phyloP scores from a whole-genome alignment of 345 rosid species.

The Physaria fendleri region DNA sequence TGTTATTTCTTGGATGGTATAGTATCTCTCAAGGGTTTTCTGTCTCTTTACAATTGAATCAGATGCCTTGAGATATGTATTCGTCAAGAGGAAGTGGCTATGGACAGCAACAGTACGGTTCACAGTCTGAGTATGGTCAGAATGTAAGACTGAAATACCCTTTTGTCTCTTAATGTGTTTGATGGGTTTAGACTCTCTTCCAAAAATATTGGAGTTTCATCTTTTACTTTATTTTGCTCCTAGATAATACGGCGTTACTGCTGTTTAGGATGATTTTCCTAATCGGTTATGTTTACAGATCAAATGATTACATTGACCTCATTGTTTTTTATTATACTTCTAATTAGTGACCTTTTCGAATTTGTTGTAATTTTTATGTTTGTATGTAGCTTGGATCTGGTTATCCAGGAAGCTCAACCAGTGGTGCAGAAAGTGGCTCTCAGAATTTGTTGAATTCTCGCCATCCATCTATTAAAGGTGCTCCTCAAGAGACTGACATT shows the following conservation, averaged over 20 bases:
- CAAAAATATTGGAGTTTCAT: no score
- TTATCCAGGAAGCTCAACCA: slow-evolving; percentile 60
- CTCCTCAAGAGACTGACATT: slow-evolving; percentile 59
- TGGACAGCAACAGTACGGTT: slow-evolving; percentile 65
- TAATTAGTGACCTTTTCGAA: neutral
- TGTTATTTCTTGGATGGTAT: neutral
- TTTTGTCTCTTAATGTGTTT: no score
- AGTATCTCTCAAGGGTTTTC: neutral
- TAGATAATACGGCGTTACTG: no score
- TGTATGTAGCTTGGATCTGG: slow-evolving; percentile 46
- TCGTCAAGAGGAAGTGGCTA: slow-evolving; percentile 75
- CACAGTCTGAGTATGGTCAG: slow-evolving; percentile 75
- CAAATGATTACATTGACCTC: neutral
- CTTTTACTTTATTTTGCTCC: no score
- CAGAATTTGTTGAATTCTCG: slow-evolving; percentile 57
- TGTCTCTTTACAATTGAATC: slow-evolving; percentile 5
- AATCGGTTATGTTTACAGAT: neutral
- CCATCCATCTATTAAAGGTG: slow-evolving; percentile 51
- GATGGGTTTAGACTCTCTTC: no score
- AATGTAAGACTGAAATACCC: no score
- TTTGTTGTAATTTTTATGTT: neutral
- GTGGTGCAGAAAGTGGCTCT: slow-evolving; percentile 57
- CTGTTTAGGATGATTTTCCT: no score
- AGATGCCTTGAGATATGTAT: slow-evolving; percentile 45
- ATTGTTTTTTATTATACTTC: neutral